Evolutionary conservation across 164 flowering plant species (phyloP).

Genomic region (Vitis amurensis): DNA sequence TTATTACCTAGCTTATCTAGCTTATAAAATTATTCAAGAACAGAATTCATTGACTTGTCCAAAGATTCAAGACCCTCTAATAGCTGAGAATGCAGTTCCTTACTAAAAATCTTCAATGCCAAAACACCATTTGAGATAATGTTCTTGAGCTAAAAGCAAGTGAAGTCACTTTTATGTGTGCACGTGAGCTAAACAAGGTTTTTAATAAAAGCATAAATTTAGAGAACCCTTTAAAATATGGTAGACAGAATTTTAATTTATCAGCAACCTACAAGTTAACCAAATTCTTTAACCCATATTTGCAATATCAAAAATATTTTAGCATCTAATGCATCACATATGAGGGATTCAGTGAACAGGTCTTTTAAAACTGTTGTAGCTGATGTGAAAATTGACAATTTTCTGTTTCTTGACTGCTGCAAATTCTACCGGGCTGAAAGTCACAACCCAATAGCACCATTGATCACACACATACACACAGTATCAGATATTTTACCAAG

Average conservation of each 20-base stretch:
- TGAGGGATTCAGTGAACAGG: neutral
- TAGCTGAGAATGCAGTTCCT: too few relatives aligned
- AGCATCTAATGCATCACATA: neutral
- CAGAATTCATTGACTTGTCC: too few relatives aligned
- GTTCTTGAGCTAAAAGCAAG: neutral
- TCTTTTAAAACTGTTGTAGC: neutral
- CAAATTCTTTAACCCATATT: neutral
- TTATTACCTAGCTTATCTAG: too few relatives aligned
- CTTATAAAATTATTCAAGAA: too few relatives aligned
- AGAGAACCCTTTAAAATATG: neutral
- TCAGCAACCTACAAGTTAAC: neutral
- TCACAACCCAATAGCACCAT: neutral
- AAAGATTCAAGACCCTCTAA: too few relatives aligned
- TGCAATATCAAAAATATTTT: neutral
- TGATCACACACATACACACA: neutral
- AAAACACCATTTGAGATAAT: neutral
- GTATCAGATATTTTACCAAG: neutral
- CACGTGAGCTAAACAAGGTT: neutral
- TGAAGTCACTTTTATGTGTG: neutral
- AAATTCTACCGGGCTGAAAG: neutral
- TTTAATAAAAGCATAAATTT: neutral
- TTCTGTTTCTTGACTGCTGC: too few relatives aligned
- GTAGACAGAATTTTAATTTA: neutral
- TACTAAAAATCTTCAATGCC: too few relatives aligned
- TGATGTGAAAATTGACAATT: too few relatives aligned